A percentile compares a stretch with the other conserved stretches of the same genome.
Evolutionary conservation across 1,139 yeast genomes (phyloP).

Genomic region (Groenewaldozyma auringiensis): DNA sequence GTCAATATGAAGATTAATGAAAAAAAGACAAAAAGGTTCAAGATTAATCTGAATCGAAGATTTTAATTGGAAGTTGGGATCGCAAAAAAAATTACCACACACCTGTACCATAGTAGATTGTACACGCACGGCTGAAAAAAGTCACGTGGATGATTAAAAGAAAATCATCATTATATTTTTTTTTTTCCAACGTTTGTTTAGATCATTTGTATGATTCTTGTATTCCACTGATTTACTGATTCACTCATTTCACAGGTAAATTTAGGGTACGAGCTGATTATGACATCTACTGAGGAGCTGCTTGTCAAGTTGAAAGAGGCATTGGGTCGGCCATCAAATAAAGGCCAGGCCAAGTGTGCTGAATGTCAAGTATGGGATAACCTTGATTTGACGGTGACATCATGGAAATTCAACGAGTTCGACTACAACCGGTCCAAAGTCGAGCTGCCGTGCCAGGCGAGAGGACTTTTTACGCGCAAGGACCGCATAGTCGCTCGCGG

Average conservation of each 20-base stretch:
- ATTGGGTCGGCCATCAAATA: conserved; percentile 5
- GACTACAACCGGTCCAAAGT: conserved; percentile 59
- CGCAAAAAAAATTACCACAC: not conserved
- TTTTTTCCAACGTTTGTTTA: too few relatives aligned
- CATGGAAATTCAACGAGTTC: conserved; percentile 88
- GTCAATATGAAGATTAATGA: not conserved
- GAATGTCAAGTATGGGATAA: conserved; percentile 26
- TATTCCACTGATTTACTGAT: too few relatives aligned
- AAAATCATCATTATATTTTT: too few relatives aligned
- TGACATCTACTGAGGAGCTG: conserved; percentile 4
- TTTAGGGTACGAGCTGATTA: too few relatives aligned
- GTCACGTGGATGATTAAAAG: too few relatives aligned
- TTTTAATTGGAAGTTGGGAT: conserved; percentile 1
- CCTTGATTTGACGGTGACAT: conserved; percentile 23
- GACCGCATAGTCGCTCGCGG: conserved; percentile 68
- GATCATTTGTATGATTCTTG: too few relatives aligned
- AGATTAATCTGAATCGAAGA: not conserved
- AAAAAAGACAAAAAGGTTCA: not conserved
- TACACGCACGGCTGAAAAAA: too few relatives aligned
- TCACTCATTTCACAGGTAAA: too few relatives aligned
- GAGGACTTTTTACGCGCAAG: conserved; percentile 69
- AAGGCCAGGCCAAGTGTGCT: conserved; percentile 21
- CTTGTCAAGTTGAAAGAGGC: conserved; percentile 7
- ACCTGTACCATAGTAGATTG: not conserved
- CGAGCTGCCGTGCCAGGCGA: conserved; percentile 60